Evolutionary conservation across 2,329 filamentous ascomycete genomes (phyloP), one percentile per base, ranked within the genome.

Genomic region (Fusarium sacchari): DNA sequence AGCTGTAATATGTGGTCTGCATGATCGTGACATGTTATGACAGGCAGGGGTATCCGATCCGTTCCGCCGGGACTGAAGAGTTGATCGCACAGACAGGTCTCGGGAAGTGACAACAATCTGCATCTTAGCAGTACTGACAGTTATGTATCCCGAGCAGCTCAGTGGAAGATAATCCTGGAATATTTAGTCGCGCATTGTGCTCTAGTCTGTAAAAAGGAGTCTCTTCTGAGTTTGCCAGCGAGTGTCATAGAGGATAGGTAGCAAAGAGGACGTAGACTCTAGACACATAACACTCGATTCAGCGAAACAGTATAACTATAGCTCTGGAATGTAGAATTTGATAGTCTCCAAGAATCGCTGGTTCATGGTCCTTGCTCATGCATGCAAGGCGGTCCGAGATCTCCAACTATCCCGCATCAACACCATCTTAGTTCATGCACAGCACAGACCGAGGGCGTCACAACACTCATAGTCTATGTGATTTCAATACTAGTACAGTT

Each of bases 21-120:
- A 64, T 34, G 34, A 47, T 60, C 22, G 37, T 73, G 69, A 63
- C 40, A 66, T 47, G 5, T 56, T 22, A 30, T 72, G 69, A 50
- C 43, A 66, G 52, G 34, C 42, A 44, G n/a, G 50, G 55, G 42
- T 73, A 6, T 50, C 34, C 50, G 61, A 40, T 14, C 55, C 68
- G 49, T 34, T 24, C 60, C 62, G 26, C 13, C 37, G 20, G 40
- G 34, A 44, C 24, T 47, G 8, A 20, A 56, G 24, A n/a, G 36
- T 50, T 22, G 26, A 39, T 58, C 5, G 46, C 57, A 67, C 44
- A 50, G 56, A 46, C 60, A 44, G 50, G 40, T 42, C 56, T 62
- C 36, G 57, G 34, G 20, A 39, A 44, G 32, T 58, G 55, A 62
- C 40, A 46, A 57, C 26, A 47, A 24, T 49, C 17, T 65, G 17